phyloP scores from a whole-genome alignment of 805 yeast species.

The Scheffersomyces ergatensis region DNA sequence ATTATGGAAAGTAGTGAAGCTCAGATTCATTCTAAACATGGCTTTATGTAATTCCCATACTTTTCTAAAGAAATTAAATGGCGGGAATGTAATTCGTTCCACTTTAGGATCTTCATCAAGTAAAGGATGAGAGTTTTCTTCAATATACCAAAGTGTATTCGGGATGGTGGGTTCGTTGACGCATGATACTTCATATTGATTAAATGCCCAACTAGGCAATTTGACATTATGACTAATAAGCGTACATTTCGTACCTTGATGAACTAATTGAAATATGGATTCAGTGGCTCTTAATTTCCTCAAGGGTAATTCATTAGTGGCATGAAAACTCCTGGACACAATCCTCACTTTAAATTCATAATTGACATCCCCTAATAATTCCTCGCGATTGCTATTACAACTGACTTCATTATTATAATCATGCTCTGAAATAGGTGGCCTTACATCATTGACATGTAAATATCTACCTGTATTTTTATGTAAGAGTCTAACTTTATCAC shows the following conservation, averaged over 20 bases:
- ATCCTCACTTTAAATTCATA: constrained; percentile 69
- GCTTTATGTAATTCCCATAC: constrained; percentile 54
- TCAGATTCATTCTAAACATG: constrained; percentile 51
- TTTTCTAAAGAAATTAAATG: constrained; percentile 44
- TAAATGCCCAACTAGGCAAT: constrained; percentile 82
- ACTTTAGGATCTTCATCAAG: constrained; percentile 18
- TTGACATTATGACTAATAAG: constrained; percentile 69
- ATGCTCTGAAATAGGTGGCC: constrained; percentile 89
- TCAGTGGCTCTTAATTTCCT: constrained; percentile 53
- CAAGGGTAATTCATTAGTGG: constrained; percentile 31
- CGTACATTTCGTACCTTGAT: constrained; percentile 64
- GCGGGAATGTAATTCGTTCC: constrained; percentile 16
- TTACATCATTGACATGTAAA: constrained; percentile 64
- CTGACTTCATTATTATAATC: constrained; percentile 87
- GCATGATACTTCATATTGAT: constrained; percentile 88
- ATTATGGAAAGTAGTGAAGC: constrained; percentile 45
- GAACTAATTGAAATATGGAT: constrained; percentile 67
- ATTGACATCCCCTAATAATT: constrained; percentile 62
- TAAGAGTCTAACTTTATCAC: constrained; percentile 60
- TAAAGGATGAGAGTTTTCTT: constrained; percentile 57
- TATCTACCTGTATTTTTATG: constrained; percentile 69
- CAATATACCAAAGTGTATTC: constrained; percentile 74
- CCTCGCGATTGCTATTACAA: constrained; percentile 56
- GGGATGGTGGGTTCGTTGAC: constrained; percentile 67
- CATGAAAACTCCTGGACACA: constrained; percentile 26